Base-by-base conservation (phyloP, 1,139 yeast genomes). In the Debaryomyces coudertii region DNA sequence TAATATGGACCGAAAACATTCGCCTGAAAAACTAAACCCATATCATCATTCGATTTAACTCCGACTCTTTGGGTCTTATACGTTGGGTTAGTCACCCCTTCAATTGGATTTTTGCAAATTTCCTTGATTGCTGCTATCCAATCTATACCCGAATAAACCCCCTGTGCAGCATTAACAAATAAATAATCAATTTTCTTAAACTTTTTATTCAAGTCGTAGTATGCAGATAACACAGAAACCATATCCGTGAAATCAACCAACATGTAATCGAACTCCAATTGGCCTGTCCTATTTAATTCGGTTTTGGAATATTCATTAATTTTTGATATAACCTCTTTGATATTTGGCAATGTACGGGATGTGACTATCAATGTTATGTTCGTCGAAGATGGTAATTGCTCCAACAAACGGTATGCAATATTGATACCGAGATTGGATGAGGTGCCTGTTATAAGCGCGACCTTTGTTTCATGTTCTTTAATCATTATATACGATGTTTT, bases 1-100 rank as follows among this genome's bases (percentile, higher is more conserved):
- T 85, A 93, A 69, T 88, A 92, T 1, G 98, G 99, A 0, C 96
- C 96, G 66, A 95, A 88, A 11, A 92, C 96, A 61, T 93, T 93
- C 5, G 96, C 96, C 66, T 93, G 97, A 68, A 93, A 95, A 5
- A 90, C 92, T 30, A 87, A 69, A 1, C 99, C 98, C 73, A 93
- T 58, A 0, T 82, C 90, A 56, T 82, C 90, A n/a, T 58, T 62
- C 1, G 96, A 80, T 55, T 77, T 80, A 24, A 84, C 82, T 2
- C 97, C 97, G 3, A 79, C 74, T 48, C 78, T 74, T 68, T 93
- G 98, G 27, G 85, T 76, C 64, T 93, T 92, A 68, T 87, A 92
- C 1, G 83, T 82, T 6, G 95, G 95, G 50, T 83, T 85, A 0
- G 97, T 90, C 14, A 87, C 93, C 1, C 96, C 93, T 40, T 81